These are phyloP conservation scores for Shiraia sp. DNA, from an alignment of 2,329 filamentous ascomycete genomes.

Conservation along the genomic window DNA sequence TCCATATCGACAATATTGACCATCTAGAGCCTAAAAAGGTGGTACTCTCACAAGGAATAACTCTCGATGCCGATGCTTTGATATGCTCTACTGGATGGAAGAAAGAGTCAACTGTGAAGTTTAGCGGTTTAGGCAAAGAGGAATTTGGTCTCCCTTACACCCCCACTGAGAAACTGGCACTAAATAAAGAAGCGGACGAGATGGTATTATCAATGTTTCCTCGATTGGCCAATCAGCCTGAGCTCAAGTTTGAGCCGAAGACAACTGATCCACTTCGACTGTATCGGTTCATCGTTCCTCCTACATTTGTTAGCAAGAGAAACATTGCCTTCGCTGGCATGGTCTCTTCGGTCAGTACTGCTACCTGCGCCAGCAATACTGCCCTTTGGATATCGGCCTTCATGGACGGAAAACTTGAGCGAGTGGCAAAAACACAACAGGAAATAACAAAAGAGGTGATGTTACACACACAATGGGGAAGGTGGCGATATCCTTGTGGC, in stretches of 20 bases:
- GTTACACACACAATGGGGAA: conserved; percentile 24
- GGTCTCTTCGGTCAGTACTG: conserved; percentile 37
- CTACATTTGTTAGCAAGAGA: conserved; percentile 27
- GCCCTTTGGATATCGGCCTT: conserved; percentile 60
- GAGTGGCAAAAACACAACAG: conserved; percentile 7
- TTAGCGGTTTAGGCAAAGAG: conserved; percentile 6
- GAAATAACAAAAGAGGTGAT: conserved; percentile 19
- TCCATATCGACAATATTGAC: conserved; percentile 60
- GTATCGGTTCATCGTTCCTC: conserved; percentile 47
- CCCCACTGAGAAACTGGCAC: conserved; percentile 47
- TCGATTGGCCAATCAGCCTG: conserved; percentile 56
- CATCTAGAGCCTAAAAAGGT: conserved; percentile 51
- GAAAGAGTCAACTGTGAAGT: conserved; percentile 6
- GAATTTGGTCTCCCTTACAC: conserved; percentile 9
- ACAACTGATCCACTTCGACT: conserved; percentile 1
- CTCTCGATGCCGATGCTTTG: conserved; percentile 53
- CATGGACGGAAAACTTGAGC: conserved; percentile 55
- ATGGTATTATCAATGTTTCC: conserved; percentile 60
- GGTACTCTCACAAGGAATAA: conserved; percentile 52
- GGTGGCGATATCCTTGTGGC: conserved; percentile 23
- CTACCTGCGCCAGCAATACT: conserved; percentile 37
- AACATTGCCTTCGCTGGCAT: conserved; percentile 47
- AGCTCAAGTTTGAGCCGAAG: conserved; percentile 7
- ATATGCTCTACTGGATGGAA: conserved; percentile 62
- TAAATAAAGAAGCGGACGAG: conserved; percentile 56